Evolutionary conservation across 164 flowering plant genomes (phyloP), one percentile per base, ranked within the genome.

Genomic region (Vitis labrusca): DNA sequence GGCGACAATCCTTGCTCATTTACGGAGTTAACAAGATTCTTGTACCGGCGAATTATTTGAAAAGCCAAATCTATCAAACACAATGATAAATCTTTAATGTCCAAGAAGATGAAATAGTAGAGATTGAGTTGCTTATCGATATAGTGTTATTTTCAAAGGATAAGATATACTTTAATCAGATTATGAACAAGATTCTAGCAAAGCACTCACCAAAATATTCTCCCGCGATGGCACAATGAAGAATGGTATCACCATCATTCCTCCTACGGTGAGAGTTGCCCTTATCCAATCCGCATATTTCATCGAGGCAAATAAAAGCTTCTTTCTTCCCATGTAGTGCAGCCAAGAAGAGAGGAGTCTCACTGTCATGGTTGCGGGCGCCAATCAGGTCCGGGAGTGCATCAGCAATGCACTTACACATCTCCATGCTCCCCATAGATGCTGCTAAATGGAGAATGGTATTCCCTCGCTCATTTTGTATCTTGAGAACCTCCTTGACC

Each of bases 391-490:
- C 15, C 0, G 67, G 61, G 11, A 54, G 47, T 1, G 1, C 47
- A 0, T 7, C 5, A 6, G 75, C 80, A 8, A 82, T 74, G 65
- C 32, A 57, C 2, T 51, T 0, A 59, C 82, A 82, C 65, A 79
- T 79, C 23, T n/a, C 16, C 11, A 63, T 73, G 13, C 29, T 72
- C 17, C 85, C 85, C 48, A 74, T 14, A n/a, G 71, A 16, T 4
- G 85, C 85, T 1, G 85, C 85, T 0, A 73, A 8, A 27, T 82
- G 84, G 15, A 81, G 80, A 23, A 80, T 68, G 0, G 80, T 81
- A 58, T 76, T 63, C 1, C 80, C 78, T 8, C 17, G 53, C 8
- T 79, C 66, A 16, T 82, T 75, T 29, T 19, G 10, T 1, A 65
- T 59, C n/a, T 16, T 8, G 0, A 80, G 66, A 8, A 37, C 44